Base-by-base conservation (phyloP, 345 rosid genomes). In the Xanthoceras sorbifolium region DNA sequence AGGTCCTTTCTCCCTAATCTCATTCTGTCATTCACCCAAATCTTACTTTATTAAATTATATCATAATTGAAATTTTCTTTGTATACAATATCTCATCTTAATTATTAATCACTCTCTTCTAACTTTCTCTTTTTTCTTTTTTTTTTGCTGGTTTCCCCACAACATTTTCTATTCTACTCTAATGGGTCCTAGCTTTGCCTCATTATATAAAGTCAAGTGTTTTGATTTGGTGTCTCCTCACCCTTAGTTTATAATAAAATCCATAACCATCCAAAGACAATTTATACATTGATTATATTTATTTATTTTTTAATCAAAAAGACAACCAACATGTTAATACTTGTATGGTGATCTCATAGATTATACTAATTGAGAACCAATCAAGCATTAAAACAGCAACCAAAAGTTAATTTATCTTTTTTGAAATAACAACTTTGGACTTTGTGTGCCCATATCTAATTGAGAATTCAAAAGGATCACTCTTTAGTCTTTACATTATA, bases 171-270 rank as follows among this genome's bases (percentile, higher is more conserved):
- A 8, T 20, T 20, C 20, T 54, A 32, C 67, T 48, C 38, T 32
- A 31, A 55, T 55, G 76, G 80, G 77, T 52, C 77, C 74, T 28
- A 6, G 6, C 29, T 74, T 20, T 26, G 23, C 44, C 44, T 72
- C 44, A 69, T 7, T 4, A 31, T 18, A 61, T 67, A 36, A 80
- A 52, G 71, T 55, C 42, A 5, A n/a, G n/a, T n/a, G n/a, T n/a
- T n/a, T n/a, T n/a, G n/a, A n/a, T n/a, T n/a, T n/a, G 80, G 26
- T 63, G 78, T 74, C 73, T 14, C 81, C 71, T 69, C 14, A 64
- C 14, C 40, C 59, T 62, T 38, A 50, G 62, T 28, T 67, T 1
- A 31, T 59, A 63, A 67, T 28, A 20, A 54, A 50, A 68, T 64
- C 44, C 2, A 36, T 10, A 5, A 50, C 32, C 7, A 5, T n/a